Percentiles rank a stretch among this genome's conserved stretches.
Conservation (phyloP, 495 filamentous ascomycete species). For the Chlorociboria aeruginascens region DNA sequence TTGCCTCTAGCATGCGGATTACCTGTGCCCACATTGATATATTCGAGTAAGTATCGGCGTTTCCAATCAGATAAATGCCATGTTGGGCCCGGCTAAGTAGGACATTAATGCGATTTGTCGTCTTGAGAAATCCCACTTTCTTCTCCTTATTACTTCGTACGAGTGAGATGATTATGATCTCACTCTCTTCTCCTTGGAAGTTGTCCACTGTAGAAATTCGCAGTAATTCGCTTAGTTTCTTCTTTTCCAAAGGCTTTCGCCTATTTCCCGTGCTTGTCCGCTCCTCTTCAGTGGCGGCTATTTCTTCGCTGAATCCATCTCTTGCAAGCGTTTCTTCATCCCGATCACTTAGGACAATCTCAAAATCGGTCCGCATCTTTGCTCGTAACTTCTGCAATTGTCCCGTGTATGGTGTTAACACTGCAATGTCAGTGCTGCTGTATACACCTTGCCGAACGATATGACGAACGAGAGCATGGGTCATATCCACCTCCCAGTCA, state of each 20-base stretch:
- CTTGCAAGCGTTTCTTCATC: constrained; percentile 49
- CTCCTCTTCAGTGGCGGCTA: constrained; percentile 10
- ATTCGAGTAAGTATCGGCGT: constrained; percentile 22
- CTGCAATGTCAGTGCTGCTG: constrained; percentile 49
- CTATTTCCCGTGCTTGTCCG: neutral
- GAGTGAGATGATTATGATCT: constrained; percentile 71
- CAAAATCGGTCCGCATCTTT: constrained; percentile 36
- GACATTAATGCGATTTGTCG: constrained; percentile 74
- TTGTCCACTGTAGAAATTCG: constrained; percentile 52
- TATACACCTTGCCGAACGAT: constrained; percentile 59
- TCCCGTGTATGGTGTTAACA: constrained; percentile 84
- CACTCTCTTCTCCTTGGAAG: constrained; percentile 80
- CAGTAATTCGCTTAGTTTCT: constrained; percentile 42
- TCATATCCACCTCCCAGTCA: constrained; percentile 54
- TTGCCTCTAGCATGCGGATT: constrained; percentile 31
- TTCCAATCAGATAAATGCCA: constrained; percentile 82
- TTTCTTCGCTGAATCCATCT: constrained; percentile 25
- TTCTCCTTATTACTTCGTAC: constrained; percentile 53
- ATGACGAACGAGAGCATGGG: constrained; percentile 52
- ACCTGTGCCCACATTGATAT: constrained; percentile 20
- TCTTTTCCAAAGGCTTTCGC: constrained; percentile 24
- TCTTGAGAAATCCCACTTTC: constrained; percentile 56
- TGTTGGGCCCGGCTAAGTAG: constrained; percentile 67
- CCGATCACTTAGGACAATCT: constrained; percentile 55
- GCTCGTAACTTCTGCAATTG: constrained; percentile 53